These are phyloP conservation scores for Epithemia pelagica DNA, from an alignment of 108 stramenopile genomes.

Conservation along the genomic window DNA sequence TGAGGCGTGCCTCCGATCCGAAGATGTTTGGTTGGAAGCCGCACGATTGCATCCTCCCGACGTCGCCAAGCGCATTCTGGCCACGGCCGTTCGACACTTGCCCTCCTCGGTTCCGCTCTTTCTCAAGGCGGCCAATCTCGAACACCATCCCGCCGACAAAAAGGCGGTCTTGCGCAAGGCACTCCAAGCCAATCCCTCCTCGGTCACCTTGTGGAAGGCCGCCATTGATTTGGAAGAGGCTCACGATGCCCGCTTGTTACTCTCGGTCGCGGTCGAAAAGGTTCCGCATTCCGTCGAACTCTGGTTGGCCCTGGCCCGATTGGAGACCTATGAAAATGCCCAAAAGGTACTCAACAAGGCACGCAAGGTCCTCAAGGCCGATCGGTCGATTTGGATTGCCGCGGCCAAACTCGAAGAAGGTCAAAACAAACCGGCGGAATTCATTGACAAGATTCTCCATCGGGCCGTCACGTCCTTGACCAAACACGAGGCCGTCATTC, in stretches of 20 bases:
- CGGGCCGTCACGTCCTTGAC: constrained; percentile 67
- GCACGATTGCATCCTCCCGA: constrained; percentile 84
- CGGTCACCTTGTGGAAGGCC: constrained; percentile 92
- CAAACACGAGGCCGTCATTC: constrained; percentile 74
- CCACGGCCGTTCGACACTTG: constrained; percentile 65
- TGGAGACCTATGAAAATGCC: constrained; percentile 97
- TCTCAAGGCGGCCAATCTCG: constrained; percentile 71
- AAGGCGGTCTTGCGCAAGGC: constrained; percentile 93
- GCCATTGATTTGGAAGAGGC: constrained; percentile 95
- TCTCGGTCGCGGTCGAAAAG: constrained; percentile 92
- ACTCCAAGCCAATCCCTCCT: constrained; percentile 88
- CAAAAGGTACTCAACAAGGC: constrained; percentile 93
- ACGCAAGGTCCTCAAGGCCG: constrained; percentile 84
- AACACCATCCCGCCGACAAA: constrained; percentile 69
- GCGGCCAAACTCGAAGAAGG: constrained; percentile 97
- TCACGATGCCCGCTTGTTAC: constrained; percentile 89
- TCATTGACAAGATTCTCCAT: constrained; percentile 71
- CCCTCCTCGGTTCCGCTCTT: constrained; percentile 68
- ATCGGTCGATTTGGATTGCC: constrained; percentile 93
- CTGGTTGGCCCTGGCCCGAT: constrained; percentile 95
- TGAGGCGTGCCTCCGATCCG: constrained; percentile 82
- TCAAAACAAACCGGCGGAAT: constrained; percentile 65
- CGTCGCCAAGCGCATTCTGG: constrained; percentile 87
- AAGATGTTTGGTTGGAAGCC: constrained; percentile 99
- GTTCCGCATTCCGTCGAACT: constrained; percentile 95